Evolutionary conservation across 1,284 basidiomycete species (phyloP), one percentile per base, ranked within the genome.

Genomic region (Pascua sp.): DNA sequence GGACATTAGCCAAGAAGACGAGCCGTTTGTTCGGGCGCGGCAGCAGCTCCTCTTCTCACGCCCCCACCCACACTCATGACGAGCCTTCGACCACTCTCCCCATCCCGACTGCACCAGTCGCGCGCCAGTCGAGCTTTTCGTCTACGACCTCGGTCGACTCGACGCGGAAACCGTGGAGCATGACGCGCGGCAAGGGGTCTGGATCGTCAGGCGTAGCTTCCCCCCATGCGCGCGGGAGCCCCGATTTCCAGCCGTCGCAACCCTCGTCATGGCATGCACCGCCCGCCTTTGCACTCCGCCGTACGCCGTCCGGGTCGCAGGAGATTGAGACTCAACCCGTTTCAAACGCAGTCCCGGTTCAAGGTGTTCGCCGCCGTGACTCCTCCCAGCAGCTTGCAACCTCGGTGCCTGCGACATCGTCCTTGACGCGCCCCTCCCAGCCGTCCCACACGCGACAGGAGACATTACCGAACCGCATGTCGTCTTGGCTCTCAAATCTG

Each of bases 401-500:
- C 1, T 70, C 70, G 11, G 67, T 71, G 3, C 70, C 49, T 7
- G 36, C 37, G 9, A 39, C 45, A 13, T 39, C 72, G 5, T 40
- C 62, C 0, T 56, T 71, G 32, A 66, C 66, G 18, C 48, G 49
- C 15, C 43, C 32, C 44, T 46, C 43, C 12, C 44, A 40, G 18
- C 45, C 45, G 17, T 24, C 45, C 3, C 17, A 24, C 18, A n/a
- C 45, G 3, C 45, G 45, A 15, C 36, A 45, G 24, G 43, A 38
- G 44, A 47, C 51, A 45, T 17, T 36, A 49, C 70, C 70, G 0
- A 62, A 67, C 11, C 60, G 70, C 32, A 71, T 75, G 68, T 69
- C 72, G 2, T 61, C 67, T 36, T 76, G 74, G 74, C 70, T 75
- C 56, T 69, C 72, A 13, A 68, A 73, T 51, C 60, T 76, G n/a